phyloP scores from a whole-genome alignment of 2,329 filamentous ascomycete genomes.

The Rugonectria rugulosa region DNA sequence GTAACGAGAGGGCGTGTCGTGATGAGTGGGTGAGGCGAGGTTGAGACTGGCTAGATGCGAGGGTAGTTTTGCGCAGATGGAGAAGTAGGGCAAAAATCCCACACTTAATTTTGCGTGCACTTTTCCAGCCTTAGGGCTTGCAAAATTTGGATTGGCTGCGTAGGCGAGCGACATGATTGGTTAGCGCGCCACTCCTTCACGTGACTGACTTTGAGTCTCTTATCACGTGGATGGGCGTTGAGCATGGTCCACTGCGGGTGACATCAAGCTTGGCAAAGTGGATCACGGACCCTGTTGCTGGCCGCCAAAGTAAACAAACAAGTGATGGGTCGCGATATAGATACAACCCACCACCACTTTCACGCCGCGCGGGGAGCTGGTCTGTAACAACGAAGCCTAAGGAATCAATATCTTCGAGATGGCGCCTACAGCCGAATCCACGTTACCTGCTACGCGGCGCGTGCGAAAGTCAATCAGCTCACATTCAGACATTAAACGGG shows the following conservation, averaged over 20 bases:
- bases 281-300: constrained; percentile 34
- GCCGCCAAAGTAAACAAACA: constrained; percentile 50
- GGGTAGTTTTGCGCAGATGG: constrained; percentile 47
- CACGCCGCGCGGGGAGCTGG: constrained; percentile 32
- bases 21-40: constrained; percentile 46
- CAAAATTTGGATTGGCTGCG: constrained; percentile 48
- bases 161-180: constrained; percentile 39
- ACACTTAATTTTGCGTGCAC: constrained; percentile 46
- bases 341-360: constrained; percentile 36
- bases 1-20: constrained; percentile 50
- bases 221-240: constrained; percentile 32
- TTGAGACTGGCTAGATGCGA: constrained; percentile 39
- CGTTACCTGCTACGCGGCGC: constrained; percentile 64
- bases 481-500: constrained; percentile 60
- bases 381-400: constrained; percentile 23
- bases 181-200: constrained; percentile 25
- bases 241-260: constrained; percentile 10
- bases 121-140: constrained; percentile 49
- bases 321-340: constrained; percentile 40
- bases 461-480: constrained; percentile 76
- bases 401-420: constrained; percentile 40
- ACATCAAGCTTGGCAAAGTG: constrained; percentile 27
- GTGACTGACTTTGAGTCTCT: constrained; percentile 32
- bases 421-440: constrained; percentile 49
- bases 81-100: constrained; percentile 48